A percentile compares a stretch with the other conserved stretches of the same genome.
phyloP scores from a whole-genome alignment of 2,329 filamentous ascomycete genomes.

The Ceratocystis variospora region DNA sequence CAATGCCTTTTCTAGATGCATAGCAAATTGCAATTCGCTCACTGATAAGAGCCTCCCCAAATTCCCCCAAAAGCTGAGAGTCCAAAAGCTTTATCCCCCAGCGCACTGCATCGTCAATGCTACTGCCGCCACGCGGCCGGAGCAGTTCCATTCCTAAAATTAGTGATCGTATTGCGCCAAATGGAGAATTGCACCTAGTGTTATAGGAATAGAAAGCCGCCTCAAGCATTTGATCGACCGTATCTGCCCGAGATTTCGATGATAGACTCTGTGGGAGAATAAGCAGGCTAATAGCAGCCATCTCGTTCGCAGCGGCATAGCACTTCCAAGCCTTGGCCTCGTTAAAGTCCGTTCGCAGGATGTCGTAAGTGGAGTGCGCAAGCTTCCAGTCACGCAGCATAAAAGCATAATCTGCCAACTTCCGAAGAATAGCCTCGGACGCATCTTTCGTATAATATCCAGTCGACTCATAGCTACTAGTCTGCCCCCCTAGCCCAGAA shows the following conservation, averaged over 20 bases:
- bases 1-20: conserved; percentile 54
- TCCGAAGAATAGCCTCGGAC: conserved; percentile 82
- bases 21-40: conserved; percentile 82
- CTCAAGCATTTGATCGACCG: conserved; percentile 75
- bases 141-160: conserved; percentile 69
- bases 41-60: conserved; percentile 70
- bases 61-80: conserved; percentile 54
- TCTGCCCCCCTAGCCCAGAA: neutral
- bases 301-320: conserved; percentile 86
- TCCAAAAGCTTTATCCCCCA: conserved; percentile 77
- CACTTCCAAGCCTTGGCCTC: conserved; percentile 97
- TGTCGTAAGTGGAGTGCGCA: conserved; percentile 79
- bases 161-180: conserved; percentile 66
- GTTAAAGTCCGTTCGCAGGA: conserved; percentile 74
- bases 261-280: conserved; percentile 59
- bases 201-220: conserved; percentile 86
- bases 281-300: conserved; percentile 75
- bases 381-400: conserved; percentile 96
- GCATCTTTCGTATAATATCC: conserved; percentile 76
- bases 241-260: conserved; percentile 65
- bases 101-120: conserved; percentile 71
- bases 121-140: conserved; percentile 62
- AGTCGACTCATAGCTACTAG: conserved; percentile 48
- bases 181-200: conserved; percentile 65
- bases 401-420: conserved; percentile 86